These are phyloP conservation scores for Deuterostichococcus epilithicus DNA, from an alignment of 139 green algal species.

Conservation along the genomic window DNA sequence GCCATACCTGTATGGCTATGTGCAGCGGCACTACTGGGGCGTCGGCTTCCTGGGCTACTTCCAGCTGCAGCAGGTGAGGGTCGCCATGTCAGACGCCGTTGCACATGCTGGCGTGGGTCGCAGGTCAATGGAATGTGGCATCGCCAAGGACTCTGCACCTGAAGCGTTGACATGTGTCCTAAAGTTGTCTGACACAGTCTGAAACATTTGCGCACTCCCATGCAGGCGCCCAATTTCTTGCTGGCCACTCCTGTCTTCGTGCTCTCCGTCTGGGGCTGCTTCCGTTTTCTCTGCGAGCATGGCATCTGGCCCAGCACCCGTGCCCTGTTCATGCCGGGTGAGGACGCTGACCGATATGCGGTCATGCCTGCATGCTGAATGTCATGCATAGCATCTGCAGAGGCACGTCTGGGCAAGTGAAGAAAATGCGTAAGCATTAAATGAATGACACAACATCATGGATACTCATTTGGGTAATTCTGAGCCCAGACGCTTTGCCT, in stretches of 20 bases:
- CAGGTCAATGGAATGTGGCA: too few species aligned
- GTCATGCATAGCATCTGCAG: too few species aligned
- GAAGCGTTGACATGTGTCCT: too few species aligned
- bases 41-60: conserved; percentile 79
- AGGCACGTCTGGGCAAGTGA: background rate
- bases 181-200: too few species aligned
- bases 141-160: background rate
- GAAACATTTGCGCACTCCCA: background rate
- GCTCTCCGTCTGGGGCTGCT: conserved; percentile 32
- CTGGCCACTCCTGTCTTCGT: conserved; percentile 62
- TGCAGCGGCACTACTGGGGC: conserved; percentile 86
- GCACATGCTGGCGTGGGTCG: too few species aligned
- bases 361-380: too few species aligned
- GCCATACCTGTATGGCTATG: conserved; percentile 71
- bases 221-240: conserved; percentile 79
- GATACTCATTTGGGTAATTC: conserved; percentile 4
- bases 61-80: conserved; percentile 45
- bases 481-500: background rate
- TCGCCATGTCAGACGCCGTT: background rate
- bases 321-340: background rate
- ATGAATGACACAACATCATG: background rate
- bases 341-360: background rate
- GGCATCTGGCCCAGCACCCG: background rate
- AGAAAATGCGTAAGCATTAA: background rate
- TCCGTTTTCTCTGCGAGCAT: conserved; percentile 21